Conservation (phyloP, 257 asterid species). For the Solanum okadae region DNA sequence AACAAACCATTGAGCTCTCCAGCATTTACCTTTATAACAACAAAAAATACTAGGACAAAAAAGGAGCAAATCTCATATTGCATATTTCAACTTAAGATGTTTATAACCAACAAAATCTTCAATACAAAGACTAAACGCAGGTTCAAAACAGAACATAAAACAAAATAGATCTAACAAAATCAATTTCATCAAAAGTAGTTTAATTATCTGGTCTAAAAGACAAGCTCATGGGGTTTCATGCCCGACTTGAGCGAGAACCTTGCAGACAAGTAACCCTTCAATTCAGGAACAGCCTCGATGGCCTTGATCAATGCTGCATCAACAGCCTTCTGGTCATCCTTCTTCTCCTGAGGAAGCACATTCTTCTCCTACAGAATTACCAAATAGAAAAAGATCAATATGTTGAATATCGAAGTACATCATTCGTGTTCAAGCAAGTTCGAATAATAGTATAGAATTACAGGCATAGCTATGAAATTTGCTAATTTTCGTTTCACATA, state of each 20-base stretch:
- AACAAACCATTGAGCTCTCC: neutral
- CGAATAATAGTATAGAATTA: neutral
- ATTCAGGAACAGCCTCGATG: slow-evolving; percentile 6
- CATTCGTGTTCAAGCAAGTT: neutral
- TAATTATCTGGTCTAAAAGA: slow-evolving; percentile 1
- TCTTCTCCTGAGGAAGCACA: slow-evolving; percentile 10
- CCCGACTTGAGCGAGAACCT: slow-evolving; percentile 14
- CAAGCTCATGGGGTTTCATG: slow-evolving; percentile 21
- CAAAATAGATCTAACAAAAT: neutral
- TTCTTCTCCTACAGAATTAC: slow-evolving; percentile 9
- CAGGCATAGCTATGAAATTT: neutral
- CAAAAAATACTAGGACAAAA: neutral
- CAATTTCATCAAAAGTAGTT: neutral
- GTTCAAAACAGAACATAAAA: neutral
- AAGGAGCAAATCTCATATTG: neutral
- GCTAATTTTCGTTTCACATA: neutral
- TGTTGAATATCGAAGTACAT: neutral
- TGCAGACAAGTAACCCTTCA: slow-evolving; percentile 12
- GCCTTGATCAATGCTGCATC: slow-evolving; percentile 11
- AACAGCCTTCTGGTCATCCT: slow-evolving; percentile 6
- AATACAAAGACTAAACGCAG: neutral
- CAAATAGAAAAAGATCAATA: neutral
- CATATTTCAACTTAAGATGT: neutral
- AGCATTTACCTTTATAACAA: neutral
- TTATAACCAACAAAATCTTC: neutral